A percentile compares a stretch with the other conserved stretches of the same genome.
These are phyloP conservation scores for Moesziomyces sp. DNA, from an alignment of 1,284 basidiomycete genomes.

Conservation along the genomic window DNA sequence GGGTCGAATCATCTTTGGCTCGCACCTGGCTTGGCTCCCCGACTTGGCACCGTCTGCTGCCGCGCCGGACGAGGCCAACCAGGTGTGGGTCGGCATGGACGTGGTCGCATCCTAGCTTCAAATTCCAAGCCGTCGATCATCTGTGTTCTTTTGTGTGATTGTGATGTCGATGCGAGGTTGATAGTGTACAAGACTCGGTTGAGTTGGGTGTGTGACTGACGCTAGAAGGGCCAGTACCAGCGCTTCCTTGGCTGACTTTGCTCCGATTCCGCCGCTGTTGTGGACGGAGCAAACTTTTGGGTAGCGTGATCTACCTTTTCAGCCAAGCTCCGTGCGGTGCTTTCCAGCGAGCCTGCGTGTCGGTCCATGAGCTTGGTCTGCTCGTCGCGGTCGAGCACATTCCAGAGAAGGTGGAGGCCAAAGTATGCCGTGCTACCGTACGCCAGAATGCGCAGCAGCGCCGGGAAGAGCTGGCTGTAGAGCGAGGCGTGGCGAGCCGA, in stretches of 20 bases:
- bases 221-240: conserved; percentile 37
- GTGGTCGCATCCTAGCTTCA: conserved; percentile 5
- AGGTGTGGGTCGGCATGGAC: conserved; percentile 43
- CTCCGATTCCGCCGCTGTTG: neutral
- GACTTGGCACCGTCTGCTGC: neutral
- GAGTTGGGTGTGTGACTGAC: neutral
- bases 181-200: conserved; percentile 2
- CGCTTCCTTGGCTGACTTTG: conserved; percentile 5
- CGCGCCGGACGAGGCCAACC: neutral
- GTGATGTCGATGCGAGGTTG: neutral
- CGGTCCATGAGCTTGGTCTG: conserved; percentile 38
- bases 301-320: conserved; percentile 22
- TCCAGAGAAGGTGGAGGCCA: conserved; percentile 62
- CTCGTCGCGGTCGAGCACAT: conserved; percentile 52
- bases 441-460: conserved; percentile 60
- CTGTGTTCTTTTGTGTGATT: neutral
- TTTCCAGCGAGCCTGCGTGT: conserved; percentile 34
- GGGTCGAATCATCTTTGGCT: conserved; percentile 44
- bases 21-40: conserved; percentile 41
- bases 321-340: conserved; percentile 28
- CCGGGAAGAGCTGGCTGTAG: conserved; percentile 60
- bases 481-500: conserved; percentile 51
- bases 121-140: no score
- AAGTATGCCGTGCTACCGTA: conserved; percentile 64
- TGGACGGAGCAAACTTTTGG: neutral